Evolutionary conservation across 2,329 filamentous ascomycete genomes (phyloP).

Genomic region (Acrocalymma vagum): DNA sequence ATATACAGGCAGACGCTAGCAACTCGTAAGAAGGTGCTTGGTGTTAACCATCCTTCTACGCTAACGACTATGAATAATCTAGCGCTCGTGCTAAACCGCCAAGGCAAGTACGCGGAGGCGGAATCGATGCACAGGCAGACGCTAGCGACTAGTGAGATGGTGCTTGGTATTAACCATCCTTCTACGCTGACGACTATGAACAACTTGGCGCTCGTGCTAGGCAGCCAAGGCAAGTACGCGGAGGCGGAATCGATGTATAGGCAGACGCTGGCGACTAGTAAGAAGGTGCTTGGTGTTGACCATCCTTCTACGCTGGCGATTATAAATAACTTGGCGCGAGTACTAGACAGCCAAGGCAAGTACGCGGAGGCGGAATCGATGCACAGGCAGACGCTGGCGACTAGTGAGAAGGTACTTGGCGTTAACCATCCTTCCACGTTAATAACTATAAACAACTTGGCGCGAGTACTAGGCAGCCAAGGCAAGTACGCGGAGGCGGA

Average conservation of each 20-base stretch:
- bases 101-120: constrained; percentile 7
- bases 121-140: constrained; percentile 10
- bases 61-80: background rate
- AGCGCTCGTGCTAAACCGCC: background rate
- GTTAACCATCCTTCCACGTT: constrained; percentile 6
- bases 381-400: constrained; percentile 1
- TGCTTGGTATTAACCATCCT: constrained; percentile 2
- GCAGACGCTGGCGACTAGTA: background rate
- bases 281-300: constrained; percentile 4
- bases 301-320: constrained; percentile 2
- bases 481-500: constrained; percentile 8
- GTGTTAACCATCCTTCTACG: background rate
- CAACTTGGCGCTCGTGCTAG: background rate
- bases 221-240: constrained; percentile 1
- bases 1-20: background rate
- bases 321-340: background rate
- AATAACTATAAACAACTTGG: constrained; percentile 2
- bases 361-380: constrained; percentile 2
- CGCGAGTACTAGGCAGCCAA: background rate
- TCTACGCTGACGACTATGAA: background rate
- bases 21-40: constrained; percentile 3
- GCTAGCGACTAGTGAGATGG: constrained; percentile 7
- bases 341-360: background rate
- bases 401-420: constrained; percentile 7
- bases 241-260: constrained; percentile 1